A percentile compares a stretch with the other conserved stretches of the same genome.
Conservation (phyloP, 805 yeast genomes). For the Wickerhamomyces bovis region DNA sequence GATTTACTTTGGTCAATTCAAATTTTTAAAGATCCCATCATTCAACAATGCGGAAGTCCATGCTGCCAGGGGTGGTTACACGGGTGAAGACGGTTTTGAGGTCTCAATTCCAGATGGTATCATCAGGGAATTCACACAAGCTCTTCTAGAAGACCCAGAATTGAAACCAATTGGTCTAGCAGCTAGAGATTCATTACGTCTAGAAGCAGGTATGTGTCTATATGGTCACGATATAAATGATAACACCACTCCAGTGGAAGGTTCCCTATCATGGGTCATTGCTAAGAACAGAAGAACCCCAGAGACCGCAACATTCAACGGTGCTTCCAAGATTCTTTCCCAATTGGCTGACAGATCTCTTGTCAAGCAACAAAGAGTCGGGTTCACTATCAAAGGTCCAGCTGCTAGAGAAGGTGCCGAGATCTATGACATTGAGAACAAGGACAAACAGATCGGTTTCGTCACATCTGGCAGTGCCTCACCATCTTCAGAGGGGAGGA, state of each 20-base stretch:
- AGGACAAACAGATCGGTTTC: constrained; percentile 44
- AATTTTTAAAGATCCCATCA: constrained; percentile 24
- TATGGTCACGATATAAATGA: constrained; percentile 91
- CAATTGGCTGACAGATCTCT: constrained; percentile 64
- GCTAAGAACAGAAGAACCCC: constrained; percentile 67
- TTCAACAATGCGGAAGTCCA: constrained; percentile 45
- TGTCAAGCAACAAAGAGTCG: constrained; percentile 62
- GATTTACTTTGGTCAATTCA: constrained; percentile 67
- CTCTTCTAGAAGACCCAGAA: constrained; percentile 44
- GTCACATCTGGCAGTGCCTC: constrained; percentile 59
- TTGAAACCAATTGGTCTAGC: constrained; percentile 92
- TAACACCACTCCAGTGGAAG: constrained; percentile 78
- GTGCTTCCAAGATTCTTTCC: constrained; percentile 58
- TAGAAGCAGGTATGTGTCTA: constrained; percentile 98
- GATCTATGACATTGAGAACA: constrained; percentile 50
- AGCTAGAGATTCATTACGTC: constrained; percentile 92
- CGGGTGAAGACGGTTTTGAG: constrained; percentile 98
- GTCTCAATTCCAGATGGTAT: constrained; percentile 62
- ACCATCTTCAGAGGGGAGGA: constrained; percentile 59
- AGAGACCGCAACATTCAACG: constrained; percentile 57
- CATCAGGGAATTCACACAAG: constrained; percentile 56
- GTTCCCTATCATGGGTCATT: constrained; percentile 83
- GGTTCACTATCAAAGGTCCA: constrained; percentile 70
- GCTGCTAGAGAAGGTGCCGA: constrained; percentile 83
- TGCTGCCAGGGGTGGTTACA: constrained; percentile 93